Base-by-base conservation (phyloP, 257 asterid genomes). In the Solanum raphanifolium region DNA sequence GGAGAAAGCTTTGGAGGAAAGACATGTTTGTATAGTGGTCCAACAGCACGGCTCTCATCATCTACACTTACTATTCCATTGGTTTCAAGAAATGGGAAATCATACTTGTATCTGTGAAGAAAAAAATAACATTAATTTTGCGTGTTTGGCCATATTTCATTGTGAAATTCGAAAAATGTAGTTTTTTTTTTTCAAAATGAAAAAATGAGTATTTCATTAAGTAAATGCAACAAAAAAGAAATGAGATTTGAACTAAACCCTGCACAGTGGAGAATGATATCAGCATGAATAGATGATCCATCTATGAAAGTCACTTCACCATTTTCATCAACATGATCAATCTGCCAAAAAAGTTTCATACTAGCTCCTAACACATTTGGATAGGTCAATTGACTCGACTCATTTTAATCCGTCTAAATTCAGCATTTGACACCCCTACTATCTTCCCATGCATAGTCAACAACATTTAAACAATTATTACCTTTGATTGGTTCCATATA, bases 1-100 rank as follows among this genome's bases (percentile, higher is more conserved):
- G 98, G 98, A 84, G 96, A 94, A 83, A 94, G 91, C 79, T 90
- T 43, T 27, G 98, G 95, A 23, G 98, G 94, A 69, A 95, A 95
- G 5, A 90, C 62, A 72, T 95, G 98, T 52, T 92, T 94, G 91
- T 92, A 94, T 32, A 95, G 92, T 48, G 92, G 95, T 27, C 94
- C 95, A 65, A 94, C 93, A 72, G 8, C 3, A 21, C 97, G 91
- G 36, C 88, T 91, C 75, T 93, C 91, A 43, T 43, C 52, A 43
- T 43, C 52, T 43, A 43, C 52, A 43, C 18, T 43, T 43, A 43
- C 52, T 12, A 43, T 43, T 43, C 52, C 52, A 43, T 43, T 43
- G 52, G 52, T 43, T 43, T 43, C 52, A 86, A 95, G 90, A 91
- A 95, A 94, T 34, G 97, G 94, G 78, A 92, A 92, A 27, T 86